Evolutionary conservation across 1,284 basidiomycete genomes (phyloP), one percentile per base, ranked within the genome.

Genomic region (Melampsora americana): DNA sequence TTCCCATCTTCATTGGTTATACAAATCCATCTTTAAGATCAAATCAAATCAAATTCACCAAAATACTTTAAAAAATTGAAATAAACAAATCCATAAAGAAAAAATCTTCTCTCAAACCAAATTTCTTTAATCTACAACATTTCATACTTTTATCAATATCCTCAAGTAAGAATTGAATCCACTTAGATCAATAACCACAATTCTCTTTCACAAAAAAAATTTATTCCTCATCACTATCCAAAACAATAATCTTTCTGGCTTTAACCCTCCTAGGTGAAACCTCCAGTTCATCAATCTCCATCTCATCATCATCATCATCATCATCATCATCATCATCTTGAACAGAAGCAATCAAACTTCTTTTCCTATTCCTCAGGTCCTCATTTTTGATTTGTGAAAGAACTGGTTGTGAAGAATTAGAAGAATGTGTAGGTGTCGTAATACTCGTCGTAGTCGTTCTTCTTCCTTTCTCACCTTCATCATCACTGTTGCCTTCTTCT

Each of bases 181-280:
- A n/a, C n/a, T n/a, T n/a, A n/a, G n/a, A n/a, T n/a, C n/a, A n/a
- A n/a, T n/a, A n/a, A n/a, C n/a, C n/a, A n/a, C n/a, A n/a, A n/a
- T n/a, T n/a, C n/a, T n/a, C n/a, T n/a, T n/a, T n/a, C n/a, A n/a
- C n/a, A 18, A 30, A 6, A 50, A 67, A 35, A 26, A 44, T 62
- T 61, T 44, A 62, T 44, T 44, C 64, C n/a, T 73, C 71, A 48
- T 73, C 71, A 59, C 71, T 73, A 50, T 73, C 71, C 3, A 65
- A n/a, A 26, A 73, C 56, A 23, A 73, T 42, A 18, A 73, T 18
- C 53, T 66, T 73, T 39, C 61, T 65, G 14, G 71, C 39, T 35
- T 73, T 73, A 46, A 59, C 32, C 9, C 46, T 39, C 42, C 65
- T 65, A 28, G 48, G 50, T 44, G 50, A 48, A 26, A 32, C 35